Percentiles rank a stretch among this genome's conserved stretches.
phyloP scores from a whole-genome alignment of 352 stramenopile species.

The Pelagophyceae sp. region DNA sequence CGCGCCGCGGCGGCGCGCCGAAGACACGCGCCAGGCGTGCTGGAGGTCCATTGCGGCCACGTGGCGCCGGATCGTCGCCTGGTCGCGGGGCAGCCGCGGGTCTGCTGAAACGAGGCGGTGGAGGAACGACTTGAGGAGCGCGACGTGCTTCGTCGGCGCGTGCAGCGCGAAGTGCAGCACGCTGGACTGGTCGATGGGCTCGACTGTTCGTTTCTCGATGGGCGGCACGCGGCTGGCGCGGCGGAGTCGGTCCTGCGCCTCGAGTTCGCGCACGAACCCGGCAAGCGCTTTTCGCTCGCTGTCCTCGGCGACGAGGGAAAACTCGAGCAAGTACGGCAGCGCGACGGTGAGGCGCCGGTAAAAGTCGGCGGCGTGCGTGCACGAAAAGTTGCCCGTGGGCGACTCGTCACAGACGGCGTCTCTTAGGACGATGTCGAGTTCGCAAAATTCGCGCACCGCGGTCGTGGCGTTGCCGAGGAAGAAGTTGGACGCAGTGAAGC shows the following conservation, averaged over 20 bases:
- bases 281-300: neutral
- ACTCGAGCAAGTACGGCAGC: neutral
- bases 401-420: neutral
- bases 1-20: too few relatives aligned
- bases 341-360: neutral
- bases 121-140: neutral
- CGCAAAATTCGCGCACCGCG: too few relatives aligned
- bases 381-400: neutral
- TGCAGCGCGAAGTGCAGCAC: neutral
- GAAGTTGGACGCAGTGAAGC: too few relatives aligned
- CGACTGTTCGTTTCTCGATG: neutral
- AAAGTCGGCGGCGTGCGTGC: neutral
- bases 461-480: too few relatives aligned
- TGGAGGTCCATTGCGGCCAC: neutral
- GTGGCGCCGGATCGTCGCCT: neutral
- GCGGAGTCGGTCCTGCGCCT: neutral
- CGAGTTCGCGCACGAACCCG: neutral
- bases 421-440: too few relatives aligned
- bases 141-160: neutral
- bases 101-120: neutral
- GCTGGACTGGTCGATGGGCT: neutral
- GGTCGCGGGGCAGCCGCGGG: neutral
- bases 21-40: neutral
- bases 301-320: neutral
- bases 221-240: neutral